Conservation (phyloP, 352 stramenopile species). For the Globisporangium okanoganense region DNA sequence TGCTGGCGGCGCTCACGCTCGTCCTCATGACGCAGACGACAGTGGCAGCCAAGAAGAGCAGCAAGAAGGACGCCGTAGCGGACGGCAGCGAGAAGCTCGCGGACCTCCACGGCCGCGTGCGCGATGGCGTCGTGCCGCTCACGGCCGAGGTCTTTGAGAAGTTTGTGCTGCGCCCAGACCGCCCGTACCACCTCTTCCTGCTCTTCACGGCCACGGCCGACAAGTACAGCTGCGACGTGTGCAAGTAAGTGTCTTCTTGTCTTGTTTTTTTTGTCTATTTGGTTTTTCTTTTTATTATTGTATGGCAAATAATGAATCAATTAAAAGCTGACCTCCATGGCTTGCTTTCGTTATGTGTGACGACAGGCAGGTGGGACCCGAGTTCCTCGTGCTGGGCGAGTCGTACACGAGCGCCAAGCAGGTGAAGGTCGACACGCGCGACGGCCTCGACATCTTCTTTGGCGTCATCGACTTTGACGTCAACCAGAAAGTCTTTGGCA, state of each 20-base stretch:
- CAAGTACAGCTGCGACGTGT: slow-evolving; percentile 77
- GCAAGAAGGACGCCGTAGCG: slow-evolving; percentile 23
- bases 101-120: slow-evolving; percentile 40
- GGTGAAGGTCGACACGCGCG: slow-evolving; percentile 66
- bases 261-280: too few species aligned
- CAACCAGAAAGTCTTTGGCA: slow-evolving; percentile 63
- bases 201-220: slow-evolving; percentile 71
- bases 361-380: slow-evolving; percentile 50
- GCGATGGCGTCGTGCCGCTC: slow-evolving; percentile 61
- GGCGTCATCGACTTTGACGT: slow-evolving; percentile 71
- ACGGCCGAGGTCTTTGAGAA: slow-evolving; percentile 49
- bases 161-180: slow-evolving; percentile 57
- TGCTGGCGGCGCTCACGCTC: slow-evolving; percentile 36
- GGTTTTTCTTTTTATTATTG: too few species aligned
- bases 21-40: slow-evolving; percentile 23
- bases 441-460: slow-evolving; percentile 77
- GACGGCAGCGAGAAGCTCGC: slow-evolving; percentile 62
- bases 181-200: slow-evolving; percentile 78
- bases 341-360: background rate
- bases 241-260: slow-evolving; percentile 39
- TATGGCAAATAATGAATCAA: too few species aligned
- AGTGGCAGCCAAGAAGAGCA: slow-evolving; percentile 40
- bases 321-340: slow-evolving; percentile 6
- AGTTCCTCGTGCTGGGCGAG: slow-evolving; percentile 61
- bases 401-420: slow-evolving; percentile 67